A percentile compares a stretch with the other conserved stretches of the same genome.
These are phyloP conservation scores for Pichia cabralensis DNA, from an alignment of 805 yeast genomes.

Conservation along the genomic window DNA sequence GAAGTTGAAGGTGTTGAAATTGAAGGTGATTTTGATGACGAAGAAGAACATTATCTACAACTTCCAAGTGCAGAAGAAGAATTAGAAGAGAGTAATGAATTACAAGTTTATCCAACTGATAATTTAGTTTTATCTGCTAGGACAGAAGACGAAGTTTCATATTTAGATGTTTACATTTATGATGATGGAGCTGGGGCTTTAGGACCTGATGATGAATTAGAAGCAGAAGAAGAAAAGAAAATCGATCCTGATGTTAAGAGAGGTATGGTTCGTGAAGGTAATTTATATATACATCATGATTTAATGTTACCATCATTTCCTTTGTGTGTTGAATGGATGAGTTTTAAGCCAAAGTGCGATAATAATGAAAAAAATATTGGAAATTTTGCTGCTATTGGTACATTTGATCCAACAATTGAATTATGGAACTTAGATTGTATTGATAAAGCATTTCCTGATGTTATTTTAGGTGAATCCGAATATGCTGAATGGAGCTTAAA, in stretches of 20 bases:
- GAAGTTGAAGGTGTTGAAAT: conserved; percentile 22
- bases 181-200: conserved; percentile 83
- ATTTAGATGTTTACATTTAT: conserved; percentile 85
- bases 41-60: conserved; percentile 51
- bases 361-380: conserved; percentile 46
- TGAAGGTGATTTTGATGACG: conserved; percentile 29
- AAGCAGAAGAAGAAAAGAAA: conserved; percentile 57
- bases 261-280: conserved; percentile 62
- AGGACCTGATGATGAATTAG: conserved; percentile 41
- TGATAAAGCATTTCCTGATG: conserved; percentile 91
- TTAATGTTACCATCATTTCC: conserved; percentile 96
- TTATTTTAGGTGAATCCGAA: conserved; percentile 74
- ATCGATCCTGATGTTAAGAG: conserved; percentile 64
- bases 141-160: conserved; percentile 92
- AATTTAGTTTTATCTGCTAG: conserved; percentile 83
- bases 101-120: conserved; percentile 83
- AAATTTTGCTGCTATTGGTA: conserved; percentile 92
- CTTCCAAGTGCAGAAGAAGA: conserved; percentile 54
- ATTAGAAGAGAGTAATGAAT: conserved; percentile 72
- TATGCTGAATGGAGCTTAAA: conserved; percentile 18
- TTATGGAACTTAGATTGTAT: conserved; percentile 91
- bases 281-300: conserved; percentile 90
- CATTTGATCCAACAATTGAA: conserved; percentile 96
- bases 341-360: conserved; percentile 50
- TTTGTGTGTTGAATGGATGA: conserved; percentile 91